These are phyloP conservation scores for Phytophthora parvispora DNA, from an alignment of 352 stramenopile species.

Conservation along the genomic window DNA sequence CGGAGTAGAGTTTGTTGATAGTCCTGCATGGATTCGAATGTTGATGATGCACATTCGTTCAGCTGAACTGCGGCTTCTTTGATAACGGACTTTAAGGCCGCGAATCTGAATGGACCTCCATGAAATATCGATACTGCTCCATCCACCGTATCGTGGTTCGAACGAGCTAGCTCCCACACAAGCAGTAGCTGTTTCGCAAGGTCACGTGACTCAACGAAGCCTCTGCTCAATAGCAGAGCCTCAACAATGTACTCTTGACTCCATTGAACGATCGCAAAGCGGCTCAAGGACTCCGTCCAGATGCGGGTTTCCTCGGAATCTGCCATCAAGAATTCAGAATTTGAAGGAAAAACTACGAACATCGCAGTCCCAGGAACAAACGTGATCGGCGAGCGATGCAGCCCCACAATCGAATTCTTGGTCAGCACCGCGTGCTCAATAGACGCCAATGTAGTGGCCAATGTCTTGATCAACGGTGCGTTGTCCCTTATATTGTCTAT, in stretches of 20 bases:
- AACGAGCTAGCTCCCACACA: conserved; percentile 31
- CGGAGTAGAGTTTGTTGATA: conserved; percentile 2
- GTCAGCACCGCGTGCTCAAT: conserved; percentile 54
- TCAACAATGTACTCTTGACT: conserved; percentile 43
- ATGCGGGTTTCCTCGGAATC: conserved; percentile 13
- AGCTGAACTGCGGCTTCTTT: conserved; percentile 1
- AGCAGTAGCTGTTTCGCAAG: conserved; percentile 30
- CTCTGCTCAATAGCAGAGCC: conserved; percentile 37
- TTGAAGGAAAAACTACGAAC: conserved; percentile 33
- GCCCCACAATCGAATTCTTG: conserved; percentile 31
- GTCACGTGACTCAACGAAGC: conserved; percentile 19
- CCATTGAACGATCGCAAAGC: conserved; percentile 37
- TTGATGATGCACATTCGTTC: background rate
- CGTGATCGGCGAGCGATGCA: conserved; percentile 40
- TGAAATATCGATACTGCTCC: background rate
- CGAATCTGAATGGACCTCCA: conserved; percentile 17
- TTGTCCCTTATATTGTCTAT: background rate
- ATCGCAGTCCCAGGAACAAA: conserved; percentile 52
- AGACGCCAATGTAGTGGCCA: conserved; percentile 28
- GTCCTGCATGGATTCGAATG: background rate
- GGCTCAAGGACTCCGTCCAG: conserved; percentile 38
- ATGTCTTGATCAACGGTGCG: conserved; percentile 29
- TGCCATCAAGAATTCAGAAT: background rate
- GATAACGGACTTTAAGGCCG: conserved; percentile 20
- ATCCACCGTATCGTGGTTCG: background rate